Percentiles rank a stretch among this genome's conserved stretches.
Evolutionary conservation across 345 rosid genomes (phyloP).

Genomic region (Eutrema heterophyllum): DNA sequence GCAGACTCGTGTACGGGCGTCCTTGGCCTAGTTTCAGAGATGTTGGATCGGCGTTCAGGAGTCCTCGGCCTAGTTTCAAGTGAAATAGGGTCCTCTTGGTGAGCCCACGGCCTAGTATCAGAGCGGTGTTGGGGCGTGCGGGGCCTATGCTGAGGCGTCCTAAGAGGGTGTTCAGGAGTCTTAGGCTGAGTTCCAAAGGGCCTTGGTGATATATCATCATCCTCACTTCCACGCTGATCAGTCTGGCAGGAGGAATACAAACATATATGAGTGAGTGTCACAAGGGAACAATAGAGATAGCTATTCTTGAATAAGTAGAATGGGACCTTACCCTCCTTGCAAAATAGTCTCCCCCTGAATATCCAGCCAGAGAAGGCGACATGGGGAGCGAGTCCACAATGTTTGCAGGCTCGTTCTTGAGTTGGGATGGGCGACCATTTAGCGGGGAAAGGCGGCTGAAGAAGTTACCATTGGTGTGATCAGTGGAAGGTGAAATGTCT

Average conservation of each 20-base stretch:
- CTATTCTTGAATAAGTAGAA: background rate
- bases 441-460: conserved; percentile 26
- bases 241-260: background rate
- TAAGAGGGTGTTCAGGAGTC: conserved; percentile 31
- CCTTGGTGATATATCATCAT: conserved; percentile 28
- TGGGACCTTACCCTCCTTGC: conserved; percentile 6
- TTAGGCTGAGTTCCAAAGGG: conserved; percentile 17
- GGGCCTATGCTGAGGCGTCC: conserved; percentile 25
- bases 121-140: conserved; percentile 18
- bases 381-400: conserved; percentile 9
- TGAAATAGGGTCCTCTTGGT: background rate
- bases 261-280: background rate
- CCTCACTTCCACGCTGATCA: conserved; percentile 5
- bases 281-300: background rate
- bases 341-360: conserved; percentile 20
- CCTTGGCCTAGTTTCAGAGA: background rate
- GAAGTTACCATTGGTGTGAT: conserved; percentile 24
- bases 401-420: conserved; percentile 8
- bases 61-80: conserved; percentile 11
- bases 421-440: background rate
- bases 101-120: conserved; percentile 10
- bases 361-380: conserved; percentile 22
- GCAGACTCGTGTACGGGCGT: conserved; percentile 20
- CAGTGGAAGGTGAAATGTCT: conserved; percentile 20
- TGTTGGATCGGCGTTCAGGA: background rate